Evolutionary conservation across 1,284 basidiomycete genomes (phyloP).

Genomic region (Cryptococcus floricola): DNA sequence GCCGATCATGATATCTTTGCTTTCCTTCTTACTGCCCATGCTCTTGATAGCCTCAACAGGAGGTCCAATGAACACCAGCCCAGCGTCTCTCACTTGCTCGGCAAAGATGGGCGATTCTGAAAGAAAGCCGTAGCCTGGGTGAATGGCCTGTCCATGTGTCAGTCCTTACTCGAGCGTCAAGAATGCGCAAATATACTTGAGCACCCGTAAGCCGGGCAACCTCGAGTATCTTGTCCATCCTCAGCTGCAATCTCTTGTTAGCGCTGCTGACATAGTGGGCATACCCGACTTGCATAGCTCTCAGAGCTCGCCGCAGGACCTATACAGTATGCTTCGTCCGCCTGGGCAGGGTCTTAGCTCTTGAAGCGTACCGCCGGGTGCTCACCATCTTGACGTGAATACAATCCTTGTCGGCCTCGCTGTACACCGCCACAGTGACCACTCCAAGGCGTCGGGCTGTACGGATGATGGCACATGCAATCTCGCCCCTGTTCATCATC

Average conservation of each 20-base stretch:
- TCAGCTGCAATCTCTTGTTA: conserved; percentile 55
- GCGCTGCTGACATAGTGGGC: neutral
- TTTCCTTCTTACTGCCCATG: conserved; percentile 64
- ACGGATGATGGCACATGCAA: conserved; percentile 88
- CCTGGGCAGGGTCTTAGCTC: conserved; percentile 53
- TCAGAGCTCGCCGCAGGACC: conserved; percentile 82
- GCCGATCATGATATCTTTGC: conserved; percentile 81
- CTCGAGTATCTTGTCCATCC: conserved; percentile 82
- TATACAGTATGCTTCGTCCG: conserved; percentile 94
- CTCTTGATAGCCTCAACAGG: conserved; percentile 56
- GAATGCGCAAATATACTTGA: conserved; percentile 56
- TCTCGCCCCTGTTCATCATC: conserved; percentile 63
- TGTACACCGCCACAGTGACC: conserved; percentile 86
- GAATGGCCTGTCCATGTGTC: conserved; percentile 35
- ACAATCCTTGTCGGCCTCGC: conserved; percentile 74
- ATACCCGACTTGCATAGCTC: conserved; percentile 68
- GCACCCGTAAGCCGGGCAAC: conserved; percentile 75
- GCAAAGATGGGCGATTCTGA: conserved; percentile 67
- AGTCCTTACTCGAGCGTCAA: neutral
- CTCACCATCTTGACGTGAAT: conserved; percentile 63
- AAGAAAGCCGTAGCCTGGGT: conserved; percentile 79
- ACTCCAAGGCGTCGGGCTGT: conserved; percentile 83
- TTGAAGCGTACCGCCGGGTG: neutral
- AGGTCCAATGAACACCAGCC: conserved; percentile 63
- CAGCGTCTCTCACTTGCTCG: conserved; percentile 52